phyloP scores from a whole-genome alignment of 2,329 filamentous ascomycete species.

The Stagonosporopsis vannaccii region DNA sequence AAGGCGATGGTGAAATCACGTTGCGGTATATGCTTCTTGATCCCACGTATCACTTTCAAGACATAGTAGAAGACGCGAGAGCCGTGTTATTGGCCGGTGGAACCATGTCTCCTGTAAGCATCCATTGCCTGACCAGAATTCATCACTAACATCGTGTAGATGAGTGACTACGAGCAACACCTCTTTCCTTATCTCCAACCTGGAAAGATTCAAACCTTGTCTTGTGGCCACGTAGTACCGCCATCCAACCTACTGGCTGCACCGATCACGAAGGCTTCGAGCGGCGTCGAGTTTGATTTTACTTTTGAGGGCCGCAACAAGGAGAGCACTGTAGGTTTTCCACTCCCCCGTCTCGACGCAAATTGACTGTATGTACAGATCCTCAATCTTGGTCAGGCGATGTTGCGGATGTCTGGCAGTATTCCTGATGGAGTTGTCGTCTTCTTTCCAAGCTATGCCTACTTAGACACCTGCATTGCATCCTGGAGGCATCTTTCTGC shows the following conservation, averaged over 20 bases:
- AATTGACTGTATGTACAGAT: constrained; percentile 54
- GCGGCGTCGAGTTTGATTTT: constrained; percentile 75
- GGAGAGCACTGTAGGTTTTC: constrained; percentile 62
- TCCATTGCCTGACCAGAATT: not conserved
- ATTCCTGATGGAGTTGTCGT: constrained; percentile 91
- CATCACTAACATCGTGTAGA: constrained; percentile 52
- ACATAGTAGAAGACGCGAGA: constrained; percentile 82
- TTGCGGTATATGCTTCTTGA: constrained; percentile 90
- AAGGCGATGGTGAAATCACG: constrained; percentile 61
- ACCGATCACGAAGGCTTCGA: constrained; percentile 64
- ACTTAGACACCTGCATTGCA: constrained; percentile 73
- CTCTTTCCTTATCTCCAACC: constrained; percentile 78
- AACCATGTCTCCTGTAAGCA: constrained; percentile 84
- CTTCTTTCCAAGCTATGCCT: constrained; percentile 96
- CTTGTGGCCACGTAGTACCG: constrained; percentile 94
- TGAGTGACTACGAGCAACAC: constrained; percentile 86
- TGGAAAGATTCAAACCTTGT: constrained; percentile 76
- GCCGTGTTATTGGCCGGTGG: constrained; percentile 92
- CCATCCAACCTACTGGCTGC: constrained; percentile 79
- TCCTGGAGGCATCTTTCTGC: constrained; percentile 49
- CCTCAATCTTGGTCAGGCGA: constrained; percentile 73
- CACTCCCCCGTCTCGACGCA: not conserved
- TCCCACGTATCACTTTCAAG: constrained; percentile 87
- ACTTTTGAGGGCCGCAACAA: constrained; percentile 80
- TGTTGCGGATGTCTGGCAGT: constrained; percentile 73